phyloP scores from a whole-genome alignment of 2,329 filamentous ascomycete species.

The Chaetomium olivaceum region DNA sequence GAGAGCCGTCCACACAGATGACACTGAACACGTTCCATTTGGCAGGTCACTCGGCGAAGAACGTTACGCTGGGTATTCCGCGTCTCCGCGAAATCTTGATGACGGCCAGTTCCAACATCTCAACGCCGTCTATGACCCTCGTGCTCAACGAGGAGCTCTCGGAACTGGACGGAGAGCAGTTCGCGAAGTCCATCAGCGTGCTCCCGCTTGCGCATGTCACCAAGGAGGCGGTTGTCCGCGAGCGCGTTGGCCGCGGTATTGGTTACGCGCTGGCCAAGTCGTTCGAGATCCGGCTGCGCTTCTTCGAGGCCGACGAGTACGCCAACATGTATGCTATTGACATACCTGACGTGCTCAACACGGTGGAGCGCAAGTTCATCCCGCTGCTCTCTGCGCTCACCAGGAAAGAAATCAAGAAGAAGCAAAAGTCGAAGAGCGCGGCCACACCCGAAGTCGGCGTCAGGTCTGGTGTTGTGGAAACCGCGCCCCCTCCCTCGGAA shows the following conservation, averaged over 20 bases:
- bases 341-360: constrained; percentile 71
- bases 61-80: constrained; percentile 97
- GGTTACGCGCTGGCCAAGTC: constrained; percentile 74
- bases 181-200: constrained; percentile 89
- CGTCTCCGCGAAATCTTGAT: constrained; percentile 96
- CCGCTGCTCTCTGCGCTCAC: constrained; percentile 69
- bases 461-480: constrained; percentile 55
- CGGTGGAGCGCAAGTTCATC: constrained; percentile 80
- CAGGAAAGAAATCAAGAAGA: constrained; percentile 81
- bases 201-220: constrained; percentile 82
- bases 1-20: constrained; percentile 98
- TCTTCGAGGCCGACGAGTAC: constrained; percentile 86
- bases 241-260: constrained; percentile 72
- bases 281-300: constrained; percentile 77
- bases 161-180: constrained; percentile 68
- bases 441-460: constrained; percentile 73
- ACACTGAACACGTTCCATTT: constrained; percentile 99
- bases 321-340: constrained; percentile 80
- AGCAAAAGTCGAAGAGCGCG: constrained; percentile 63
- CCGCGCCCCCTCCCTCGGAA: constrained; percentile 44
- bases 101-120: constrained; percentile 88
- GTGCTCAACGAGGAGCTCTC: constrained; percentile 72
- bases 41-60: constrained; percentile 96
- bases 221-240: constrained; percentile 77
- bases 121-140: constrained; percentile 88